phyloP scores from a whole-genome alignment of 768 basidiomycete species.

The Saitozyma podzolica region DNA sequence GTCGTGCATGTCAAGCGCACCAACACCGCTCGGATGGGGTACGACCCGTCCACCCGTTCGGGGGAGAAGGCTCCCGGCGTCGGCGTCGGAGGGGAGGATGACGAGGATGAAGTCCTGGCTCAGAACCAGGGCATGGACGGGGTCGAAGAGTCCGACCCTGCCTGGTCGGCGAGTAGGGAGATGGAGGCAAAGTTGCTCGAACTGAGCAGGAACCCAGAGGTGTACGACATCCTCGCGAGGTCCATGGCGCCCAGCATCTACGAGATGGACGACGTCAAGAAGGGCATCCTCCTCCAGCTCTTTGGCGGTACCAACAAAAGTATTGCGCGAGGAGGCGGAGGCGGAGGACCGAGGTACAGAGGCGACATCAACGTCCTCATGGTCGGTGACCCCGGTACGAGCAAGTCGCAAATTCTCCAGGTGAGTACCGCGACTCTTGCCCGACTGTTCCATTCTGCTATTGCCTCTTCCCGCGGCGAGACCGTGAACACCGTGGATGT shows the following conservation, averaged over 20 bases:
- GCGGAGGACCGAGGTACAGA: constrained; percentile 91
- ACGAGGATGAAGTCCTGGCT: constrained; percentile 60
- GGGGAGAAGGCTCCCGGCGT: constrained; percentile 64
- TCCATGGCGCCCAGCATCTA: constrained; percentile 93
- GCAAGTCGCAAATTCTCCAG: constrained; percentile 93
- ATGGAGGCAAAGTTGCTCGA: constrained; percentile 75
- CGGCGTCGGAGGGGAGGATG: constrained; percentile 66
- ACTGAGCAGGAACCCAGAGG: constrained; percentile 70
- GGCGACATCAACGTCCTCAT: constrained; percentile 97
- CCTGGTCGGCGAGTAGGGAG: constrained; percentile 59
- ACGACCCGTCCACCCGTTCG: constrained; percentile 72
- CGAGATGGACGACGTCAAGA: constrained; percentile 99
- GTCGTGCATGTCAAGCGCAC: constrained; percentile 87
- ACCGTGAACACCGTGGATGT: too few relatives aligned
- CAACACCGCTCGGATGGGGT: constrained; percentile 63
- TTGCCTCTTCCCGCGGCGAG: too few relatives aligned
- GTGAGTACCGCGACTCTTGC: constrained; percentile 55
- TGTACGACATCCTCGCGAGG: constrained; percentile 80
- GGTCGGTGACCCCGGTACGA: constrained; percentile 98
- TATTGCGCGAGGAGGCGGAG: constrained; percentile 87
- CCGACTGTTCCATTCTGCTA: not conserved
- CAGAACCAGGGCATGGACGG: constrained; percentile 30
- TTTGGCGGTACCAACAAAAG: constrained; percentile 99
- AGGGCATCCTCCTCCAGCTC: constrained; percentile 90
- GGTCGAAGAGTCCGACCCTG: constrained; percentile 52